Base-by-base conservation (phyloP, 495 filamentous ascomycete genomes). In the Poronia punctata region DNA sequence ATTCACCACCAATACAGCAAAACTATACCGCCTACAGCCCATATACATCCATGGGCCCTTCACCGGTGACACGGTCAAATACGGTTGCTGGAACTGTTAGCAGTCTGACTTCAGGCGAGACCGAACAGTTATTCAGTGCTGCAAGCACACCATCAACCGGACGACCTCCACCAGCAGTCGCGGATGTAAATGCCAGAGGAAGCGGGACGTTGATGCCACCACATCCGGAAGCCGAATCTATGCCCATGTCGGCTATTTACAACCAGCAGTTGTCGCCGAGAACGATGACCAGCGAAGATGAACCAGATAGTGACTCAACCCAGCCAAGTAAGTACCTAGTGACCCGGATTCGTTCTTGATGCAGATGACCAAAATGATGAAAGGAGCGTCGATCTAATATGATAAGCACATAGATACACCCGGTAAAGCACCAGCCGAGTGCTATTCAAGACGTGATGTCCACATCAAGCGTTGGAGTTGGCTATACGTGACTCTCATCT, bases 401-500 rank as follows among this genome's bases (percentile, higher is more conserved):
- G n/a, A n/a, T n/a, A n/a, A n/a, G n/a, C n/a, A n/a, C n/a, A n/a
- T n/a, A n/a, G n/a, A n/a, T n/a, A n/a, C 19, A 28, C 4, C 5
- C 49, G 55, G 40, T 4, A 40, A 48, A 2, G 43, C 55, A 1
- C 41, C 49, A 5, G 22, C 55, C 0, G 51, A 61, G 16, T 67
- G 61, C 14, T 20, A 48, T 16, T 49, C 63, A 2, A 54, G 47
- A 30, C 48, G 43, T 7, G 61, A 66, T 43, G 57, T 61, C 7
- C 57, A 66, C 21, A 33, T 49, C 26, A 53, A 44, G 11, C 67
- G 75, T 7, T 50, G 60, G 19, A 73, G 68, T 35, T 83, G 79
- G 74, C 54, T 84, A 6, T 74, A 75, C 3, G 46, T 79, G 0
- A 66, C 72, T 0, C 61, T 86, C 11, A 40, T 83, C 16, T 32